A percentile compares a stretch with the other conserved stretches of the same genome.
These are phyloP conservation scores for Sporisorium exsertum DNA, from an alignment of 1,284 basidiomycete genomes.

Conservation along the genomic window DNA sequence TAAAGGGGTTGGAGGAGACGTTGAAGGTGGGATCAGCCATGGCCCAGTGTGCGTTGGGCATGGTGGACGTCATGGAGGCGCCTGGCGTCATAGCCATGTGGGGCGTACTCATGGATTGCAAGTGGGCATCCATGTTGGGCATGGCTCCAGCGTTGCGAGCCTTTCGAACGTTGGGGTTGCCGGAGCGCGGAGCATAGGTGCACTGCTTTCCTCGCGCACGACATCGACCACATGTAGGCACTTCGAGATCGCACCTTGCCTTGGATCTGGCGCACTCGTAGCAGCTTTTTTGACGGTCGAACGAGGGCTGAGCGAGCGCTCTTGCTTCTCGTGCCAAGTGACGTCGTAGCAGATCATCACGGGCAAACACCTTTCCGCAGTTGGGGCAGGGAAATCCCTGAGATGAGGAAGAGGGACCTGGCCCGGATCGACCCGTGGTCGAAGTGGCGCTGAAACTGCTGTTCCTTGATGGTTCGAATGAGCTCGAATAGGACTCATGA, in stretches of 20 bases:
- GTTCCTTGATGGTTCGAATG: slow-evolving; percentile 28
- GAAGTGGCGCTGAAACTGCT: slow-evolving; percentile 21
- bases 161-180: slow-evolving; percentile 60
- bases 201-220: slow-evolving; percentile 58
- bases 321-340: slow-evolving; percentile 59
- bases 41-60: slow-evolving; percentile 31
- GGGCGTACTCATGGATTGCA: slow-evolving; percentile 25
- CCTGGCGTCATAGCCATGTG: slow-evolving; percentile 18
- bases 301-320: slow-evolving; percentile 54
- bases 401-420: slow-evolving; percentile 45
- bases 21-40: slow-evolving; percentile 31
- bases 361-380: slow-evolving; percentile 58
- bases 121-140: slow-evolving; percentile 18
- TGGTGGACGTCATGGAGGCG: slow-evolving; percentile 16
- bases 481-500: slow-evolving; percentile 47
- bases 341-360: slow-evolving; percentile 55
- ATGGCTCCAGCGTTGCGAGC: slow-evolving; percentile 33
- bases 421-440: slow-evolving; percentile 31
- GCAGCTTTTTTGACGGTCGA: slow-evolving; percentile 63
- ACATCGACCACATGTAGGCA: slow-evolving; percentile 61
- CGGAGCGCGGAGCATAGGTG: slow-evolving; percentile 59
- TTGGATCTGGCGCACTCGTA: slow-evolving; percentile 61
- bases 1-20: slow-evolving; percentile 23
- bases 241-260: slow-evolving; percentile 63
- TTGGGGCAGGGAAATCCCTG: slow-evolving; percentile 52